phyloP scores from a whole-genome alignment of 1,284 basidiomycete genomes.

The Rhizoctonia solani region DNA sequence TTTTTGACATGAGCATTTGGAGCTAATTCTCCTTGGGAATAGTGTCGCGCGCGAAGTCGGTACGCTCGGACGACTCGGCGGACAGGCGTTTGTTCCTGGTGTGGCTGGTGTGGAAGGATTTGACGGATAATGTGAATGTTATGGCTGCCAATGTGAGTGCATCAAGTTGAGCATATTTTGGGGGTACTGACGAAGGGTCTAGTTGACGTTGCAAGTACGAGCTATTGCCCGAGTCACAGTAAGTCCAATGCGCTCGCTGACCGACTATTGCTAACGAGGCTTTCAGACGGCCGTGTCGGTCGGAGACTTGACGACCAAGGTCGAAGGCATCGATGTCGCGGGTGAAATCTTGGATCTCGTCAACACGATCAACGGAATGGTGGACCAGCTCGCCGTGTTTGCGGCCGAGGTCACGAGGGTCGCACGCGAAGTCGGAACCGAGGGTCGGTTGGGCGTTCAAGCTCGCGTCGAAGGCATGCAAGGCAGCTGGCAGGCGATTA shows the following conservation, averaged over 20 bases:
- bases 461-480: conserved; percentile 97
- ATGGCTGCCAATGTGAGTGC: conserved; percentile 77
- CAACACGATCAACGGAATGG: conserved; percentile 96
- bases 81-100: conserved; percentile 85
- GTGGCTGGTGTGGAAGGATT: conserved; percentile 98
- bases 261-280: background rate
- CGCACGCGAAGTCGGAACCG: conserved; percentile 92
- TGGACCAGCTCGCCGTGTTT: conserved; percentile 93
- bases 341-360: conserved; percentile 95
- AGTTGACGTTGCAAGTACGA: conserved; percentile 93
- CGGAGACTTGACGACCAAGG: conserved; percentile 93
- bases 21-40: conserved; percentile 51
- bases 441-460: conserved; percentile 96
- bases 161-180: conserved; percentile 23
- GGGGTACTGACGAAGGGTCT: conserved; percentile 38
- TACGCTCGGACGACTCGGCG: conserved; percentile 86
- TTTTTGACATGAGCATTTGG: conserved; percentile 40
- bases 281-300: conserved; percentile 85
- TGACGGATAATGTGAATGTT: conserved; percentile 93
- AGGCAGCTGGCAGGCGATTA: conserved; percentile 99
- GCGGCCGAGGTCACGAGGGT: conserved; percentile 95
- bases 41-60: conserved; percentile 86
- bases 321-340: conserved; percentile 87
- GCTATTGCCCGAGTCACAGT: conserved; percentile 89
- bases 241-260: conserved; percentile 34